Conservation (phyloP, 805 yeast genomes). For the Schizosaccharomyces lindneri region DNA sequence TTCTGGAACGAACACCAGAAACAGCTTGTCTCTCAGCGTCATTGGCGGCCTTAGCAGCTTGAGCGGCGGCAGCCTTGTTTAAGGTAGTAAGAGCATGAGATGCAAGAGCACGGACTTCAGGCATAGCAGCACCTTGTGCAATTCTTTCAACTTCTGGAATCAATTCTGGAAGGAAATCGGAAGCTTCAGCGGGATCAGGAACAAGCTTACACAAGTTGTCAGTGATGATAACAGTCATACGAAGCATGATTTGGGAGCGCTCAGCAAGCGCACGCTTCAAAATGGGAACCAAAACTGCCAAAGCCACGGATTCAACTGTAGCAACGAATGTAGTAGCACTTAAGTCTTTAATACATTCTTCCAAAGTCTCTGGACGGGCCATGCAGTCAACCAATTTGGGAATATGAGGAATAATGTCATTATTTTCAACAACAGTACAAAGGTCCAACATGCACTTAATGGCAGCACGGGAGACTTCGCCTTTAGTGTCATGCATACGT, state of each 20-base stretch:
- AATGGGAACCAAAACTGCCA: conserved; percentile 75
- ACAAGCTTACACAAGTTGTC: conserved; percentile 90
- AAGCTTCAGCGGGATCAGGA: conserved; percentile 79
- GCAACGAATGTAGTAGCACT: conserved; percentile 93
- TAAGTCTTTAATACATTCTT: conserved; percentile 66
- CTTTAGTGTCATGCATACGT: conserved; percentile 83
- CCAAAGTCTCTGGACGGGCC: conserved; percentile 72
- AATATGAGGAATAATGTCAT: conserved; percentile 69
- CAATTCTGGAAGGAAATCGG: conserved; percentile 58
- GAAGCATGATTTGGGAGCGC: conserved; percentile 81
- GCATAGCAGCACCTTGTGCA: conserved; percentile 69
- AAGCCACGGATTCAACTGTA: conserved; percentile 90
- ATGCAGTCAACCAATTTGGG: conserved; percentile 68
- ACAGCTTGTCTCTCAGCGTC: conserved; percentile 12
- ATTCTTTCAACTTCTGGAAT: conserved; percentile 84
- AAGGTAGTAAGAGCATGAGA: conserved; percentile 62
- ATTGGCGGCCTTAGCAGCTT: conserved; percentile 23
- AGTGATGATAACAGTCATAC: conserved; percentile 88
- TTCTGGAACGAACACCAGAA: conserved; percentile 6
- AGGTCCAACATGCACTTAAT: conserved; percentile 40
- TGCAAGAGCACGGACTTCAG: conserved; percentile 89
- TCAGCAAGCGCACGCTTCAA: conserved; percentile 68
- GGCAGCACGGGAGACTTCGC: conserved; percentile 78
- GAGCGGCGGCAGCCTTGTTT: conserved; percentile 43
- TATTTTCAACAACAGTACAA: conserved; percentile 68